These are phyloP conservation scores for Pleurotus citrinopileatus DNA, from an alignment of 768 basidiomycete species.

Conservation along the genomic window DNA sequence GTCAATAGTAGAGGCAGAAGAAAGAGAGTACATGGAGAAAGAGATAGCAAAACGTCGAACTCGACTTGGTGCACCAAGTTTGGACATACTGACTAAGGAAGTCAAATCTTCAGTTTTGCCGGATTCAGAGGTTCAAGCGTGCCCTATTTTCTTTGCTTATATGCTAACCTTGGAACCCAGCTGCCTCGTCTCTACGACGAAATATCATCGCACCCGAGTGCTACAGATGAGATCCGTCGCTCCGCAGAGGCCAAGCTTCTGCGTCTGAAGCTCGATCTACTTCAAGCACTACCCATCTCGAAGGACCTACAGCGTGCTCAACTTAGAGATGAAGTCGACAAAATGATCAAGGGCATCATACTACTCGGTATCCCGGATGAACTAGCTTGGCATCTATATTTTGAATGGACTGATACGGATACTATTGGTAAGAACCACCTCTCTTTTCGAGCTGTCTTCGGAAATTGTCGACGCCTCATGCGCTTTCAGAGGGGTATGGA, in stretches of 20 bases:
- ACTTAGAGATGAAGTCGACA: slow-evolving; percentile 63
- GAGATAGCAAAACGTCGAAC: slow-evolving; percentile 79
- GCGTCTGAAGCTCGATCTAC: slow-evolving; percentile 54
- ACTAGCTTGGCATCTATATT: slow-evolving; percentile 73
- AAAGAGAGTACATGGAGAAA: slow-evolving; percentile 50
- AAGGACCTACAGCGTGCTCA: slow-evolving; percentile 37
- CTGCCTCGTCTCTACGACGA: slow-evolving; percentile 74
- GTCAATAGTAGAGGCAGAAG: slow-evolving; percentile 57
- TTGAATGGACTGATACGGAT: slow-evolving; percentile 73
- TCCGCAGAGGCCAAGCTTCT: slow-evolving; percentile 75
- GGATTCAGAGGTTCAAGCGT: slow-evolving; percentile 48
- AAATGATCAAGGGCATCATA: slow-evolving; percentile 71
- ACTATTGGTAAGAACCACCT: slow-evolving; percentile 52
- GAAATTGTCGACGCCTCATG: background rate
- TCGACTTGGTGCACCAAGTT: slow-evolving; percentile 66
- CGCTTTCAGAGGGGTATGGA: slow-evolving; percentile 57
- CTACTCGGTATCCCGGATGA: slow-evolving; percentile 76
- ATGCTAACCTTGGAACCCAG: slow-evolving; percentile 29
- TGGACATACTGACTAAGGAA: slow-evolving; percentile 56
- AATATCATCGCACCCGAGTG: slow-evolving; percentile 76
- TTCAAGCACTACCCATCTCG: slow-evolving; percentile 55
- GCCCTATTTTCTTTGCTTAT: slow-evolving; percentile 12
- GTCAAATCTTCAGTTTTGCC: slow-evolving; percentile 65
- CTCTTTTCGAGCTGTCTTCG: background rate
- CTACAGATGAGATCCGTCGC: slow-evolving; percentile 78